These are phyloP conservation scores for Phanerodontia chrysosporium DNA, from an alignment of 768 basidiomycete genomes.

Conservation along the genomic window DNA sequence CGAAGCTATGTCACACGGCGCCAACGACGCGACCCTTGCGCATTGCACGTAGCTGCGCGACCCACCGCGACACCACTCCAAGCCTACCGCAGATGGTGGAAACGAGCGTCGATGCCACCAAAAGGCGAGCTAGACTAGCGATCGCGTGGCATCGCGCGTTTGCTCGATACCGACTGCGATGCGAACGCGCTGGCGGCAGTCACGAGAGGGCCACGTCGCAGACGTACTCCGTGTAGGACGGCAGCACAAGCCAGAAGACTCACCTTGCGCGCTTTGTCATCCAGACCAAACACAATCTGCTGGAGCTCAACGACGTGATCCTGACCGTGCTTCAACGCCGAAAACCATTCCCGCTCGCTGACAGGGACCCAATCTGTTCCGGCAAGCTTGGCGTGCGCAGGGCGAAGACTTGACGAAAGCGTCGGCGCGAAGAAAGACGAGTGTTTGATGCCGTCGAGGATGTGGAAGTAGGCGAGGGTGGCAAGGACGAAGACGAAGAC, in stretches of 20 bases:
- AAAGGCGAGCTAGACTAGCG: too few species aligned
- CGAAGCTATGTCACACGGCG: not conserved
- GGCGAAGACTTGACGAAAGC: constrained; percentile 42
- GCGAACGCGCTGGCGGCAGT: not conserved
- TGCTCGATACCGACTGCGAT: not conserved
- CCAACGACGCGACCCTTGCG: not conserved
- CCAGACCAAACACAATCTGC: constrained; percentile 63
- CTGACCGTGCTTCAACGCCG: constrained; percentile 27
- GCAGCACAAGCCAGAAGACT: constrained; percentile 13
- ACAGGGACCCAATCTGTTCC: constrained; percentile 62
- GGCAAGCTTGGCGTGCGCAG: constrained; percentile 52
- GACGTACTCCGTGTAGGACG: not conserved
- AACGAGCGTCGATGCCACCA: too few species aligned
- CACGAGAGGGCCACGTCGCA: not conserved
- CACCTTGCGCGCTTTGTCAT: constrained; percentile 33
- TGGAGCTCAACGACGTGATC: constrained; percentile 63
- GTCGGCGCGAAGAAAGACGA: constrained; percentile 71
- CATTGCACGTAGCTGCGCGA: too few species aligned
- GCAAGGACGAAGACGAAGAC: constrained; percentile 85
- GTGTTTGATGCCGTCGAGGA: constrained; percentile 86
- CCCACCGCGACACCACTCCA: too few species aligned
- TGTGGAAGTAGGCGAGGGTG: constrained; percentile 93
- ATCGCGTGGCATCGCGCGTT: not conserved
- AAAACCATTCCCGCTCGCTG: constrained; percentile 48
- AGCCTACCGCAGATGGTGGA: too few species aligned